Base-by-base conservation (phyloP, 495 filamentous ascomycete genomes). In the Geopyxis carbonaria region DNA sequence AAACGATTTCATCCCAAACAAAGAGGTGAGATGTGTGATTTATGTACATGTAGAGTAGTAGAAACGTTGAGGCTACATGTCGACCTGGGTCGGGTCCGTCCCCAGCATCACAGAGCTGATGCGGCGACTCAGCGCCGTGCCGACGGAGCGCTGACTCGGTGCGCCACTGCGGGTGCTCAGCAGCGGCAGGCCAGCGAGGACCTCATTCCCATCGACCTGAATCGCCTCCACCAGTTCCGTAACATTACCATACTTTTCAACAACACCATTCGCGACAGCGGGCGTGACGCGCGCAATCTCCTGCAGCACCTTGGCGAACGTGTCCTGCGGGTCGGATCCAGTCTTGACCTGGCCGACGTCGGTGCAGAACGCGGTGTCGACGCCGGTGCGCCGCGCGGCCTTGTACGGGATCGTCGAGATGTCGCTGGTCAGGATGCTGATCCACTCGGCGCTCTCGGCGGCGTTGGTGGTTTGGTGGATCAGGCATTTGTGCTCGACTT, bases 381-480 rank as follows among this genome's bases (percentile, higher is more conserved):
- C 46, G 40, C 60, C 52, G 39, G 57, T 52, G 31, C 57, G 50
- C 22, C 16, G 10, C 9, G 47, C 45, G 9, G 58, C 65, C 48
- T 67, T 69, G 50, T 87, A 87, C 0, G 79, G 80, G 21, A 79
- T 73, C 0, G 75, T 79, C 25, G 75, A 76, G 45, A 92, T 73
- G 44, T 89, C 76, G 49, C 84, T 73, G 1, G 82, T 89, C 55
- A 89, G 87, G 25, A 70, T 68, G 27, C 69, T 68, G 21, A 89
- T 72, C 80, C 79, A 84, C 50, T 78, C 67, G 2, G 80, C 78
- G 0, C 79, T 80, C 42, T 86, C 78, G 0, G 71, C 40, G 3
- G 65, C 45, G 4, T 57, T 51, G 22, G 54, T 59, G n/a, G 78
- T 79, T 48, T 89, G 78, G 55, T 85, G 77, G 38, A 89, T 73